Evolutionary conservation across 2,329 filamentous ascomycete genomes (phyloP), one percentile per base, ranked within the genome.

Genomic region (Shiraia bambusicola): DNA sequence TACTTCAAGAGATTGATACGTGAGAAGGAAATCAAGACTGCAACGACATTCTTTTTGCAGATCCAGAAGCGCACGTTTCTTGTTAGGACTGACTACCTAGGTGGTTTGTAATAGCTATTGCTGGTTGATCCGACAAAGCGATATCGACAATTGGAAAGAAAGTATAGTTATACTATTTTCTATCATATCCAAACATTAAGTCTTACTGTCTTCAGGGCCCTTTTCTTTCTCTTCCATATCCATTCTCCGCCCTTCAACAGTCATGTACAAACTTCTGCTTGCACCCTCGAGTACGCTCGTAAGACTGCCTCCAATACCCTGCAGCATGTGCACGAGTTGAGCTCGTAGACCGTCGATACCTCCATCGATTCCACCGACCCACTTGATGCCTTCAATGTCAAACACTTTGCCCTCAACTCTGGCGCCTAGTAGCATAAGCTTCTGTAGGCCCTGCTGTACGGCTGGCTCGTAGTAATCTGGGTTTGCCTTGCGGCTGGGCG

Each of bases 341-440:
- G 83, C 84, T 52, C 89, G 80, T 61, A 98, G 74, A 4, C 87
- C 87, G 28, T 89, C 84, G 50, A 95, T 67, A 28, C 91, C 89
- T 45, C 88, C 89, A 54, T 86, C 76, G 57, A 97, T 94, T 26
- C 85, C 78, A 42, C 89, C 80, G 31, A 85, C 78, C 84, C 84
- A 87, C 60, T 77, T 81, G 19, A 77, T 76, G 40, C 87, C 86
- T 9, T 84, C 82, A 33, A 80, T 70, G 63, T 96, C 91, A 59
- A 95, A 91, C 24, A 89, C 81, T 67, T 83, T 85, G 49, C 87
- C 87, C 63, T 98, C 93, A 22, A 96, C 80, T 37, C 93, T 79
- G 11, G 91, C 91, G 38, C 90, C 93, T 11, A 98, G 73, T 25
- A 98, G 72, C 67, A 95, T 76, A 50, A 98, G 72, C 73, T 98